Evolutionary conservation across 78 protist species (phyloP).

Genomic region (Protostelium mycophagum): DNA sequence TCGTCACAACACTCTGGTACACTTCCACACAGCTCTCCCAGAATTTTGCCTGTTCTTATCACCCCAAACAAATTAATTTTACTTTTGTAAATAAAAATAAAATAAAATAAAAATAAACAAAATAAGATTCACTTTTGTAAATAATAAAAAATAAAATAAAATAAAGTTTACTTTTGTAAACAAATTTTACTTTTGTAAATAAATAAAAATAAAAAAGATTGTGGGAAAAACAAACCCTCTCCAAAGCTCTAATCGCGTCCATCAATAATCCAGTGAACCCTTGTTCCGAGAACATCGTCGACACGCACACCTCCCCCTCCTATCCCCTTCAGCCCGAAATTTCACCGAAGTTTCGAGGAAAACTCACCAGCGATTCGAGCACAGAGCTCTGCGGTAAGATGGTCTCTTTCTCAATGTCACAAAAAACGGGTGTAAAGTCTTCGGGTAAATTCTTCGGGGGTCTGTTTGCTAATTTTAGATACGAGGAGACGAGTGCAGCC

Average conservation of each 20-base stretch:
- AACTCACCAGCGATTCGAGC: constrained; percentile 16
- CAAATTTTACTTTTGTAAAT: background rate
- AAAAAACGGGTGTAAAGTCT: constrained; percentile 19
- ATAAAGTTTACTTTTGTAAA: background rate
- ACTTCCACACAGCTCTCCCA: background rate
- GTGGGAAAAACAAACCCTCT: constrained; percentile 15
- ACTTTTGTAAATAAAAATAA: too few relatives aligned
- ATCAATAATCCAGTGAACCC: constrained; percentile 41
- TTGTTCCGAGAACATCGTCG: constrained; percentile 31
- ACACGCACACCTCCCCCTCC: constrained; percentile 52
- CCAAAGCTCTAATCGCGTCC: constrained; percentile 41
- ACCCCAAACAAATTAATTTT: too few relatives aligned
- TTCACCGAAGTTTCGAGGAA: background rate
- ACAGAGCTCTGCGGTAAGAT: constrained; percentile 22
- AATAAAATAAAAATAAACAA: too few relatives aligned
- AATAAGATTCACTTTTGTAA: background rate
- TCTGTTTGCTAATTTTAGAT: constrained; percentile 6
- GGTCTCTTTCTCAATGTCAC: constrained; percentile 7
- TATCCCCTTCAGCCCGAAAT: background rate
- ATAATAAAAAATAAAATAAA: background rate
- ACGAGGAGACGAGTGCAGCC: constrained; percentile 42
- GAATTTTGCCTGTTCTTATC: background rate
- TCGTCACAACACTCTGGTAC: background rate
- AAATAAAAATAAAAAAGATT: constrained; percentile 18
- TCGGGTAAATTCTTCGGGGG: constrained; percentile 25